Conservation (phyloP, 352 stramenopile genomes). For the Phytophthora litchii region DNA sequence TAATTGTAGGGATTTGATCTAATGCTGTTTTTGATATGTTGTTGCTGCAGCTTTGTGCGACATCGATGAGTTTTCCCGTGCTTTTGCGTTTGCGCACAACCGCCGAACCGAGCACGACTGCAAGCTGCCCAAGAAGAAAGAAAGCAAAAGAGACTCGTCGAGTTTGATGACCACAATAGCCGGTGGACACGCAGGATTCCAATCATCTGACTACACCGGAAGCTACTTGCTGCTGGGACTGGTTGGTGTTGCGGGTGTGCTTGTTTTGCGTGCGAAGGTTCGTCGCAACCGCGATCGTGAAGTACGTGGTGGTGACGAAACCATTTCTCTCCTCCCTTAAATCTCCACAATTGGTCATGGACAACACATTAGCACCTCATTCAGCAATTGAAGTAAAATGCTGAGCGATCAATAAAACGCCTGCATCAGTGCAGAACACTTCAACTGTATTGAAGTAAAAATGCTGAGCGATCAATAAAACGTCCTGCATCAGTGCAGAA, state of each 20-base stretch:
- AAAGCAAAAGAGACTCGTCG: conserved; percentile 22
- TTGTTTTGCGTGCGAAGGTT: conserved; percentile 47
- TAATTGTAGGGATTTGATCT: neutral
- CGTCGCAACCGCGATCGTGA: conserved; percentile 34
- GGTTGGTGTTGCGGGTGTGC: conserved; percentile 51
- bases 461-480: conserved; percentile 17
- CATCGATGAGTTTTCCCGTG: conserved; percentile 64
- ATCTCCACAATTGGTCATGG: neutral
- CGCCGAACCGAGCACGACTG: conserved; percentile 58
- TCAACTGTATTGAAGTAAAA: conserved; percentile 14
- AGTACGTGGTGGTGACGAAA: conserved; percentile 17
- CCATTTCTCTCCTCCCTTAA: conserved; percentile 38
- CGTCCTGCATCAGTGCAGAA: too few relatives aligned
- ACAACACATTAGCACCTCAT: neutral
- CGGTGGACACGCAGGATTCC: conserved; percentile 12
- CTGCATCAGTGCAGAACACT: neutral
- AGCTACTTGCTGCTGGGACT: conserved; percentile 65
- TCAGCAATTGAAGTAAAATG: conserved; percentile 12
- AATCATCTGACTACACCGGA: conserved; percentile 52
- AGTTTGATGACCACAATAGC: conserved; percentile 30
- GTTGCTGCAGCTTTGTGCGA: conserved; percentile 48
- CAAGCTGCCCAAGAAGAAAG: conserved; percentile 41
- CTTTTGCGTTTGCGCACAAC: conserved; percentile 61
- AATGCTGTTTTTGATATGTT: conserved; percentile 6
- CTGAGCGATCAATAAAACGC: conserved; percentile 13